Conservation (phyloP, 140 eudicot species). For the Ambrosia hybrid region DNA sequence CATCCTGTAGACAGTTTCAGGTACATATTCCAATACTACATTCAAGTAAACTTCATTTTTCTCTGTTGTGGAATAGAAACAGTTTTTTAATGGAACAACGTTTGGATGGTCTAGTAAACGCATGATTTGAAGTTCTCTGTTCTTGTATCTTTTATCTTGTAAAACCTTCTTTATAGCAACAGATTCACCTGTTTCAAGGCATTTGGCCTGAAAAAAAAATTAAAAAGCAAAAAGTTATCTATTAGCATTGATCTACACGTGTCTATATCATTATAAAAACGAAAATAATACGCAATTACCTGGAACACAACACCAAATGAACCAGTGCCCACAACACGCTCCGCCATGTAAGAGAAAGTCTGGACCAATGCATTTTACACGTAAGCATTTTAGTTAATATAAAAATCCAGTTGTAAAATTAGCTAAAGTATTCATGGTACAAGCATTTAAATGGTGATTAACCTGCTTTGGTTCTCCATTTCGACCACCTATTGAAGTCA, state of each 20-base stretch:
- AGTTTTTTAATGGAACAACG: constrained; percentile 72
- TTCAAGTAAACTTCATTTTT: constrained; percentile 91
- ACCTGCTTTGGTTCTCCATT: constrained; percentile 96
- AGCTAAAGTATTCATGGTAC: constrained; percentile 12
- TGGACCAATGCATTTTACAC: constrained; percentile 24
- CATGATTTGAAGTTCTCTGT: constrained; percentile 95
- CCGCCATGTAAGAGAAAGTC: constrained; percentile 98
- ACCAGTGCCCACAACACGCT: constrained; percentile 97
- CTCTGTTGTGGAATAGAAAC: constrained; percentile 90
- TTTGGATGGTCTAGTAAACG: constrained; percentile 78
- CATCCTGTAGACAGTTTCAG: constrained; percentile 86
- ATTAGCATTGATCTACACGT: background rate
- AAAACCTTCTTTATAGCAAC: constrained; percentile 96
- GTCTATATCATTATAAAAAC: background rate
- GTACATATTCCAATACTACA: constrained; percentile 82
- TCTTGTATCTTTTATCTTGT: constrained; percentile 96
- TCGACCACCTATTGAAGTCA: constrained; percentile 74
- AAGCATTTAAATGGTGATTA: constrained; percentile 27
- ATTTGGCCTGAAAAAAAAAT: constrained; percentile 62
- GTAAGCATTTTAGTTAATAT: constrained; percentile 1
- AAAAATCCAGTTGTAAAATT: background rate
- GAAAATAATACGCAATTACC: constrained; percentile 38
- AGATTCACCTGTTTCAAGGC: constrained; percentile 86
- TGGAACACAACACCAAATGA: constrained; percentile 98
- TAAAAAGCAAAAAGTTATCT: background rate